Evolutionary conservation across 306 rosid species (phyloP).

Genomic region (Canavalia gladiata): DNA sequence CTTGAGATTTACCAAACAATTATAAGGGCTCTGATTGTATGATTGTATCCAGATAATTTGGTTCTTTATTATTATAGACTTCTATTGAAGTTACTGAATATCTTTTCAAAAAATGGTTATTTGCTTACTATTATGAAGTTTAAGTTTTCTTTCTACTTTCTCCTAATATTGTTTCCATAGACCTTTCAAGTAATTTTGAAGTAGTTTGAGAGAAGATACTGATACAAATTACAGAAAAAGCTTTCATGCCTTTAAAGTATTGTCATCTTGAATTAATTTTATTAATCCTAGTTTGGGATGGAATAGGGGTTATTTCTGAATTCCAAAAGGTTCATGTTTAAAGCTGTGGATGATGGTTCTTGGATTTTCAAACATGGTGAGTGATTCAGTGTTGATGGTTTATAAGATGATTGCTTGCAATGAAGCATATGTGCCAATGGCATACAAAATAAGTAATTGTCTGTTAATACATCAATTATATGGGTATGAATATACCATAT

Average conservation of each 20-base stretch:
- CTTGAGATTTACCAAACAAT: background rate
- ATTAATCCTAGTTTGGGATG: slow-evolving; percentile 4
- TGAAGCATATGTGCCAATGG: slow-evolving; percentile 15
- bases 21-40: background rate
- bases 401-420: slow-evolving; percentile 27
- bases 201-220: slow-evolving; percentile 29
- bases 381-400: slow-evolving; percentile 17
- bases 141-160: slow-evolving; percentile 12
- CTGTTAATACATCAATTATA: slow-evolving; percentile 28
- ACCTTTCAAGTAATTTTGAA: background rate
- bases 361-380: slow-evolving; percentile 19
- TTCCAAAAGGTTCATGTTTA: background rate
- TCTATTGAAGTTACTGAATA: background rate
- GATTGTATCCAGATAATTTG: background rate
- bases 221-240: background rate
- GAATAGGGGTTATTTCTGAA: slow-evolving; percentile 23
- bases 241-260: slow-evolving; percentile 1
- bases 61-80: slow-evolving; percentile 9
- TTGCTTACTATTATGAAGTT: slow-evolving; percentile 3
- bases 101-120: background rate
- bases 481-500: slow-evolving; percentile 20
- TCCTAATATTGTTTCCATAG: background rate
- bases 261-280: background rate
- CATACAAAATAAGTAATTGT: slow-evolving; percentile 17
- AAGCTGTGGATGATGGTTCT: slow-evolving; percentile 20